These are phyloP conservation scores for Kockovaella imperatae DNA, from an alignment of 768 basidiomycete genomes.

Conservation along the genomic window DNA sequence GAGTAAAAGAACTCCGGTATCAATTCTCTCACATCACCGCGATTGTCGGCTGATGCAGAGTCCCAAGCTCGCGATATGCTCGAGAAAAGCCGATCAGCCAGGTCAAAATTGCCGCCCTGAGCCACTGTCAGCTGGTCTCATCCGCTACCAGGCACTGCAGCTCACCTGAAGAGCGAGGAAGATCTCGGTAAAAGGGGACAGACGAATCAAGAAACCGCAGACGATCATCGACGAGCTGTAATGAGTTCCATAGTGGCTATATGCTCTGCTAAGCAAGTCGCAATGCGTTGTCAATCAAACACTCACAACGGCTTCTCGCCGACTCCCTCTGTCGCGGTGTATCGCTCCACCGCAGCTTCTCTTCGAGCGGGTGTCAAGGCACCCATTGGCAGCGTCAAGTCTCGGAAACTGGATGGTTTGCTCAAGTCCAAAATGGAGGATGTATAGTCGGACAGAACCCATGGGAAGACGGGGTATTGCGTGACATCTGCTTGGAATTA, in stretches of 20 bases:
- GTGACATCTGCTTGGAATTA: slow-evolving; percentile 56
- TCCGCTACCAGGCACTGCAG: not conserved
- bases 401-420: slow-evolving; percentile 42
- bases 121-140: not conserved
- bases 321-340: slow-evolving; percentile 60
- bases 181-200: slow-evolving; percentile 87
- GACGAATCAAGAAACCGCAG: slow-evolving; percentile 82
- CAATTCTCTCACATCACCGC: slow-evolving; percentile 87
- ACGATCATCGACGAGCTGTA: slow-evolving; percentile 97
- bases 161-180: slow-evolving; percentile 75
- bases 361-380: slow-evolving; percentile 66
- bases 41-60: slow-evolving; percentile 73
- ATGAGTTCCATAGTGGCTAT: slow-evolving; percentile 58
- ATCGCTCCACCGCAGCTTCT: slow-evolving; percentile 68
- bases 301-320: slow-evolving; percentile 67
- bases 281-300: not conserved
- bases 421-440: slow-evolving; percentile 50
- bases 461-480: slow-evolving; percentile 80
- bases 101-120: slow-evolving; percentile 89
- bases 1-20: slow-evolving; percentile 58
- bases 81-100: slow-evolving; percentile 53
- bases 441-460: slow-evolving; percentile 79
- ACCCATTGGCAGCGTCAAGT: slow-evolving; percentile 83
- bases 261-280: not conserved
- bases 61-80: slow-evolving; percentile 70